Percentiles rank a stretch among this genome's conserved stretches.
Evolutionary conservation across 2,329 filamentous ascomycete species (phyloP).

Genomic region (Macrophomina phaseolina): DNA sequence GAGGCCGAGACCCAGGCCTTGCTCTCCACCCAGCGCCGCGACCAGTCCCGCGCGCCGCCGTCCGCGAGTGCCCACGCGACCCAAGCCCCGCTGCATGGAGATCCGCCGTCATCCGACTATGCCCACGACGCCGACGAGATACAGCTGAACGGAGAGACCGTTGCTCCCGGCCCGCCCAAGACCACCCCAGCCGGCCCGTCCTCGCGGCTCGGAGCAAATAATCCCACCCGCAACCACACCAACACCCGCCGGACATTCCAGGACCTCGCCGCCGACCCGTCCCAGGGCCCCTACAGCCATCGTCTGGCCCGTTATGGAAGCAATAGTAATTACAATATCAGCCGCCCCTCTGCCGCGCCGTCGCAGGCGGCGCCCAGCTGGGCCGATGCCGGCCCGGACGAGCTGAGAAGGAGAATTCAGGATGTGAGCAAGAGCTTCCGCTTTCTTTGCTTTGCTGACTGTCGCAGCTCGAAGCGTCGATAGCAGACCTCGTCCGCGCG

Average conservation of each 20-base stretch:
- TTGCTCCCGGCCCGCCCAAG: neutral
- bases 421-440: neutral
- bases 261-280: neutral
- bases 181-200: neutral
- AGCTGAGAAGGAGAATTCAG: constrained; percentile 42
- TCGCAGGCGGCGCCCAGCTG: constrained; percentile 23
- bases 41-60: constrained; percentile 4
- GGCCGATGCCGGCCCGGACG: constrained; percentile 29
- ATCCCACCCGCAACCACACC: neutral
- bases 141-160: constrained; percentile 48
- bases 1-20: constrained; percentile 53
- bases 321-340: constrained; percentile 2
- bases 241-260: constrained; percentile 10
- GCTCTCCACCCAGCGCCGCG: constrained; percentile 46
- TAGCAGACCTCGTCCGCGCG: constrained; percentile 44
- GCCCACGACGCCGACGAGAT: constrained; percentile 46
- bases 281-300: neutral
- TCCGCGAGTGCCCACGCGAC: constrained; percentile 18
- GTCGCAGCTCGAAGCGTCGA: neutral
- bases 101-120: constrained; percentile 44
- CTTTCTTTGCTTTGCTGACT: neutral
- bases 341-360: neutral
- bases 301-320: constrained; percentile 2
- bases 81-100: constrained; percentile 4
- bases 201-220: neutral